These are phyloP conservation scores for Citrullus colocynthis DNA, from an alignment of 306 rosid species.

Conservation along the genomic window DNA sequence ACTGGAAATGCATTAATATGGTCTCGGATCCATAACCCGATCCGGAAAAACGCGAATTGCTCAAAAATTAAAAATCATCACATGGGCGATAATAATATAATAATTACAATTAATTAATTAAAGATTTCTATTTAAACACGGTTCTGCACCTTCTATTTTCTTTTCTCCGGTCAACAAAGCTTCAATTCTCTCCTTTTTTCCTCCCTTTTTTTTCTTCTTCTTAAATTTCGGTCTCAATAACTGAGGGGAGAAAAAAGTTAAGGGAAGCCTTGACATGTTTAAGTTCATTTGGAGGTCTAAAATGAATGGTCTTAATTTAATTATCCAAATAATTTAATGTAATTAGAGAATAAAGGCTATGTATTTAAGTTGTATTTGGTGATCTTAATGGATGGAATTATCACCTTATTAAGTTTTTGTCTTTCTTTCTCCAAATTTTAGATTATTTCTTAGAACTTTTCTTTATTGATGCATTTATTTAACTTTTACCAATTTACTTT, in stretches of 20 bases:
- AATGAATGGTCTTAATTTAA: neutral
- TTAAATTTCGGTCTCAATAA: neutral
- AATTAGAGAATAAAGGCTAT: neutral
- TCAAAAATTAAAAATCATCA: neutral
- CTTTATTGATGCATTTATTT: too few species aligned
- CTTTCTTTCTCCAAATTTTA: too few species aligned
- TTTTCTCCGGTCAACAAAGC: neutral
- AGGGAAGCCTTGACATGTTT: neutral
- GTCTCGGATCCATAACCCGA: constrained; percentile 9
- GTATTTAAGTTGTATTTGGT: neutral
- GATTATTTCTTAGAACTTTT: too few species aligned
- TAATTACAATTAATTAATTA: neutral
- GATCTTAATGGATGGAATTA: neutral
- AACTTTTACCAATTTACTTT: too few species aligned
- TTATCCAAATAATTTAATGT: neutral
- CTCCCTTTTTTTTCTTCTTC: neutral
- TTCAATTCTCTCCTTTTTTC: neutral
- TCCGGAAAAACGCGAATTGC: neutral
- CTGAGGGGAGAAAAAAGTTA: neutral
- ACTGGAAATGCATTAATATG: neutral
- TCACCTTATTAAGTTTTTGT: too few species aligned
- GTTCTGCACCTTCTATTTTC: neutral
- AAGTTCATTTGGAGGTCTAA: neutral
- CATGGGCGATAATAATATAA: neutral
- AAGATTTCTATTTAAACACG: neutral